Evolutionary conservation across 495 filamentous ascomycete genomes (phyloP).

Genomic region (Penicillium tannophilum): DNA sequence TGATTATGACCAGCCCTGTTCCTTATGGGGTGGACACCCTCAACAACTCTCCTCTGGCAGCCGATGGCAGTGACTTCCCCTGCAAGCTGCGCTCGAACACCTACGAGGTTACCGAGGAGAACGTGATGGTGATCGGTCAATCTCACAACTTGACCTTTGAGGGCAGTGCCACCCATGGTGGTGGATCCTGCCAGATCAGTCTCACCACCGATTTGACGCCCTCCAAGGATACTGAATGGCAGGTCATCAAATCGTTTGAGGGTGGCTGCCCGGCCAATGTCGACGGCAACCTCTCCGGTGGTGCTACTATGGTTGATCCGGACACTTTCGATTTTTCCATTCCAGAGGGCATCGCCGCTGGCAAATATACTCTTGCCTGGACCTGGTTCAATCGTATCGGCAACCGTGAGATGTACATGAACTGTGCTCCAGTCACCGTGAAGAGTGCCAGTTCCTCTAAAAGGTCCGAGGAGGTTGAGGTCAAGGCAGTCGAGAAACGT

Average conservation of each 20-base stretch:
- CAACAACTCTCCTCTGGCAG: conserved; percentile 62
- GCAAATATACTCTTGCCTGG: conserved; percentile 74
- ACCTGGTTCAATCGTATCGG: conserved; percentile 91
- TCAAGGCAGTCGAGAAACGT: conserved; percentile 40
- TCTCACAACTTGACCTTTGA: conserved; percentile 31
- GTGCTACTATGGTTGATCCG: conserved; percentile 24
- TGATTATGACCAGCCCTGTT: conserved; percentile 67
- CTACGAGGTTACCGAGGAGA: conserved; percentile 31
- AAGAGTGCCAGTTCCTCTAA: conserved; percentile 47
- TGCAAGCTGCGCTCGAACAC: conserved; percentile 60
- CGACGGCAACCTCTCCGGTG: conserved; percentile 37
- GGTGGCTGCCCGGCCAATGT: conserved; percentile 74
- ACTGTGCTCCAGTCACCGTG: conserved; percentile 76
- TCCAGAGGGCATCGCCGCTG: conserved; percentile 41
- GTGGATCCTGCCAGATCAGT: conserved; percentile 86
- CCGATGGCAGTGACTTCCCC: conserved; percentile 69
- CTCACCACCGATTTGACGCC: conserved; percentile 73
- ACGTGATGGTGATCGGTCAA: conserved; percentile 35
- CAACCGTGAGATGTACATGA: conserved; percentile 95
- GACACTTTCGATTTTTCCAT: conserved; percentile 47
- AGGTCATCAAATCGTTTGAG: conserved; percentile 80
- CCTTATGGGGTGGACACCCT: conserved; percentile 59
- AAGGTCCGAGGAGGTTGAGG: conserved; percentile 33
- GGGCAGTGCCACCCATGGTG: conserved; percentile 73
- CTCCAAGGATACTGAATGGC: conserved; percentile 56